Base-by-base conservation (phyloP, 78 protist genomes). In the Pelomyxa schiedti region DNA sequence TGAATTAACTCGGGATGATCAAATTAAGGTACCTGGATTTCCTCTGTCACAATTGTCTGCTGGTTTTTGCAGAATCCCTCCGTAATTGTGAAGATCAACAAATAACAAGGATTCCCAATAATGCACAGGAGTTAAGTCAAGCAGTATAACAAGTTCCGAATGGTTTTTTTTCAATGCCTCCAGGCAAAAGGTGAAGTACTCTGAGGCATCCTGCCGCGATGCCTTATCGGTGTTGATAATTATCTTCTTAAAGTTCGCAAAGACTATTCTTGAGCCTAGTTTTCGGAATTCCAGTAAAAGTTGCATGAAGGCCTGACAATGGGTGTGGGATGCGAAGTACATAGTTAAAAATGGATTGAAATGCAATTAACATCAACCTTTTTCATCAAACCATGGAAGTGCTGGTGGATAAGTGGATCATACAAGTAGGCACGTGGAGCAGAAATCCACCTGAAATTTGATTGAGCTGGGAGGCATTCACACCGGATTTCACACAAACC, bases 371-470 rank as follows among this genome's bases (percentile, higher is more conserved):
- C 78, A 28, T 72, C 77, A 8, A 92, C 90, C 83, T 94, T 91
- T 42, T 82, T 42, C 91, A 94, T 87, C 67, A 87, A 52, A n/a
- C 47, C 35, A 65, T 82, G 93, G 3, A 94, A 69, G 7, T 73
- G 29, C 24, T 80, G 68, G 76, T 68, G 83, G 68, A 94, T 5
- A 8, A 67, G 58, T 26, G 93, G 91, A 35, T 94, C 97, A 41
- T 86, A 82, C 32, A 88, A 64, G 38, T 35, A 66, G 35, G 94
- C 65, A 30, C 63, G 6, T 26, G 90, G 83, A 24, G 75, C 65
- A 5, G 78, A 39, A 22, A 94, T 71, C 97, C 97, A 94, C 83
- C 8, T 78, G 78, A 28, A 26, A 72, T 38, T 72, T 43, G 0
- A 42, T 43, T 8, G 65, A 32, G 38, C 36, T 52, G 26, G 52